Percentiles rank a stretch among this genome's conserved stretches.
These are phyloP conservation scores for Juglanconis oblonga DNA, from an alignment of 2,329 filamentous ascomycete species.

Conservation along the genomic window DNA sequence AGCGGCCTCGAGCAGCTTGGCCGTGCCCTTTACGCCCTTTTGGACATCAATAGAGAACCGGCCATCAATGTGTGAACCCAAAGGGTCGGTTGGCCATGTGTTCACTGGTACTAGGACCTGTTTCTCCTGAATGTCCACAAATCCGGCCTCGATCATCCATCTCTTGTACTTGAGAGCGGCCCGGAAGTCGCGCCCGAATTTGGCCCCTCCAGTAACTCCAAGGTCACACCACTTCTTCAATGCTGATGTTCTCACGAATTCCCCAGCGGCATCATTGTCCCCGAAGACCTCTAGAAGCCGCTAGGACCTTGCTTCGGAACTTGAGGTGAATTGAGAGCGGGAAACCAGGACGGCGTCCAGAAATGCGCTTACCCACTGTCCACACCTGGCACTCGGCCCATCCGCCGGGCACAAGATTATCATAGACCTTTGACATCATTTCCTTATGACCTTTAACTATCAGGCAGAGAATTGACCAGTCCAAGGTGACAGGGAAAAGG, in stretches of 20 bases:
- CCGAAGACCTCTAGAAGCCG: background rate
- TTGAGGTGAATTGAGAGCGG: background rate
- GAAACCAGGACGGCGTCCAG: too few relatives aligned
- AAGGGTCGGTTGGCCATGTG: background rate
- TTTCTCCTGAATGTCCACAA: constrained; percentile 26
- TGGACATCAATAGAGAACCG: background rate
- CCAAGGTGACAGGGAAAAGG: background rate
- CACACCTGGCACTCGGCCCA: background rate
- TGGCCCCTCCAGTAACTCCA: background rate
- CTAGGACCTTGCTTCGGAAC: background rate
- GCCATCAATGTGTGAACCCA: background rate
- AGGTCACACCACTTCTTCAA: background rate
- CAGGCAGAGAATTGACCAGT: background rate
- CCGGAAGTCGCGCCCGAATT: constrained; percentile 18
- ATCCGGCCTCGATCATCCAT: constrained; percentile 27
- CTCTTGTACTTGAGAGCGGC: constrained; percentile 23
- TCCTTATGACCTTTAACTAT: background rate
- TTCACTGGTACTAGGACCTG: background rate
- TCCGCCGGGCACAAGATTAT: background rate
- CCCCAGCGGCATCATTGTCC: background rate
- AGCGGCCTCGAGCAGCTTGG: constrained; percentile 8
- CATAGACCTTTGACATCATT: background rate
- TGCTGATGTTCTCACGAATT: background rate
- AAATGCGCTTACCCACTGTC: background rate
- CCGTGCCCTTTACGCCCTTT: background rate